Evolutionary conservation across 257 asterid genomes (phyloP), one percentile per base, ranked within the genome.

Genomic region (Cinchona pubescens): DNA sequence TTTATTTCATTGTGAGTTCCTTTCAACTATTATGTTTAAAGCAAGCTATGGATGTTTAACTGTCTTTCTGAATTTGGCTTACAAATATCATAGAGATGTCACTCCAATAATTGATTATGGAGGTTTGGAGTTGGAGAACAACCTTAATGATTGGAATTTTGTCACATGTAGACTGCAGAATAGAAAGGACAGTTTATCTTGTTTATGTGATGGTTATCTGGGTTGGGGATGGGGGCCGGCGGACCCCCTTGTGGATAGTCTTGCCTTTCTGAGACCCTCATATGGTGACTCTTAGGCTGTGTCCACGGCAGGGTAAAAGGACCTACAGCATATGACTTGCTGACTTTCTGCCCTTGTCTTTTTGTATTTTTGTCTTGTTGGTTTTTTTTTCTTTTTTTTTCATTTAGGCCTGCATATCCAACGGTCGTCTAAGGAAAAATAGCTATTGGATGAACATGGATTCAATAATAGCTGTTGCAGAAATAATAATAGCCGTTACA

Each of bases 81-180:
- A 34, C 19, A 35, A 27, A 69, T 27, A 42, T 51, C 23, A 23
- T 30, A 53, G 35, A 42, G 43, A 42, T 2, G 40, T 23, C 18
- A 40, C 38, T 72, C 61, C 35, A 75, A 76, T 76, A 69, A 76
- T 76, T 76, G 70, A 19, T 35, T n/a, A 23, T 48, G 53, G 64
- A 34, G 43, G 12, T 37, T 9, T 18, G 69, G 69, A 29, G 60
- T 19, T 15, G 27, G 11, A 58, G 19, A 49, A 59, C 38, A 66
- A 58, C 40, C 30, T 69, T 32, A 71, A 68, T 76, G 64, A 69
- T 48, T 45, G 65, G 65, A 60, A 69, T 45, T 11, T 59, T 25
- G 75, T 76, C 80, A 76, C 80, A 46, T 69, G 80, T 34, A 69
- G 80, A 19, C 23, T 68, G 80, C 70, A 76, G 65, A 14, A 43